These are phyloP conservation scores for Linnemannia schmuckeri DNA, from an alignment of 192 early-diverging fungal genomes.

Conservation along the genomic window DNA sequence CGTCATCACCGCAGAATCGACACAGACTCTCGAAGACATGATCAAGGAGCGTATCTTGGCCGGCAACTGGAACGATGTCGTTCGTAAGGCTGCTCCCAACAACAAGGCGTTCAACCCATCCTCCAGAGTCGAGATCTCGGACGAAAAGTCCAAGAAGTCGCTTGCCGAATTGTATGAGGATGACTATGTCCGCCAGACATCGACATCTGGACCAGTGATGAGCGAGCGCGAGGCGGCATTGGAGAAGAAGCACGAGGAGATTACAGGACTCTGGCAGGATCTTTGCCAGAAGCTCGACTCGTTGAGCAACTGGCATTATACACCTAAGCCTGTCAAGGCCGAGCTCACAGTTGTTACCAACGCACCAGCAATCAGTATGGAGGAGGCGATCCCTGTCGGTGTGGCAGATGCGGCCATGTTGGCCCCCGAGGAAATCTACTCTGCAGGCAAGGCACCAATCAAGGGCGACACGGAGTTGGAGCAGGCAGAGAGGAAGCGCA, in stretches of 20 bases:
- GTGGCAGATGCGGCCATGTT: conserved; percentile 85
- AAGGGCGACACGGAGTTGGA: conserved; percentile 87
- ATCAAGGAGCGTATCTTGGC: conserved; percentile 95
- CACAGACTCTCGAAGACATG: conserved; percentile 89
- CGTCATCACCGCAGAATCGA: conserved; percentile 92
- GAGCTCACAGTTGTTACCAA: conserved; percentile 85
- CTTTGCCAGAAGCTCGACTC: conserved; percentile 91
- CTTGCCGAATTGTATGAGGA: conserved; percentile 94
- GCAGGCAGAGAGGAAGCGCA: conserved; percentile 79
- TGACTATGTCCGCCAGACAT: conserved; percentile 81
- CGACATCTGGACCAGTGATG: conserved; percentile 58
- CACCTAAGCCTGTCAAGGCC: conserved; percentile 81
- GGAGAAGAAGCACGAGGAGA: conserved; percentile 83
- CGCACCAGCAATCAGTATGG: conserved; percentile 91
- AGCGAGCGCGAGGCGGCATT: conserved; percentile 86
- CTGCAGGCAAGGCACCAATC: conserved; percentile 76
- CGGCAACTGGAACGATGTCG: conserved; percentile 93
- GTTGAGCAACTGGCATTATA: conserved; percentile 94
- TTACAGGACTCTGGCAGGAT: conserved; percentile 80
- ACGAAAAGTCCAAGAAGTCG: conserved; percentile 88
- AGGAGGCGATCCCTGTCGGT: conserved; percentile 92
- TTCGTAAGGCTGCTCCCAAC: conserved; percentile 85
- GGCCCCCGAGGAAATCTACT: conserved; percentile 93
- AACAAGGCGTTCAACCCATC: conserved; percentile 79
- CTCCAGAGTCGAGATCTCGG: conserved; percentile 83